Percentiles rank a stretch among this genome's conserved stretches.
phyloP scores from a whole-genome alignment of 225 moss, liverwort and hornwort genomes.

The Ulota crispa region DNA sequence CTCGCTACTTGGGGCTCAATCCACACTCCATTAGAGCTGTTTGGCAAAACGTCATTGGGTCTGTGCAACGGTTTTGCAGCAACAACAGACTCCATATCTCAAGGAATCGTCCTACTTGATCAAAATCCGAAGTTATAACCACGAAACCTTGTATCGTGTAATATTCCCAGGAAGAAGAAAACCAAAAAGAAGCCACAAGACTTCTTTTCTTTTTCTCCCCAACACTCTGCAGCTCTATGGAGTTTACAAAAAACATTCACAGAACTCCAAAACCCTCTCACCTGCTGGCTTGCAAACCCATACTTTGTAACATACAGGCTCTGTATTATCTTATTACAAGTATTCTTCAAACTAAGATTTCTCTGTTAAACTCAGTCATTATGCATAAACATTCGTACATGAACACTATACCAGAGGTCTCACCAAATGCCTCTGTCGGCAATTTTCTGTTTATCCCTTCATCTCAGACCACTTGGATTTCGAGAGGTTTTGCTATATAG shows the following conservation, averaged over 20 bases:
- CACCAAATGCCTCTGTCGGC: background rate
- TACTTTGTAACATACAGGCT: conserved; percentile 49
- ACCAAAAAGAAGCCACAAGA: background rate
- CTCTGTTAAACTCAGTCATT: background rate
- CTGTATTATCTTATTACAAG: background rate
- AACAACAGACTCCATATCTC: too few species aligned
- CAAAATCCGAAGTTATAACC: background rate
- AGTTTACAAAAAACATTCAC: conserved; percentile 68
- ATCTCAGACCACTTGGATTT: too few species aligned
- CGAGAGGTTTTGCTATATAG: too few species aligned
- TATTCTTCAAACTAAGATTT: background rate
- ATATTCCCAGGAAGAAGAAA: background rate
- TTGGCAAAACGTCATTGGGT: too few species aligned
- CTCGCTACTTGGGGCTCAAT: too few species aligned
- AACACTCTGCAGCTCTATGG: conserved; percentile 45
- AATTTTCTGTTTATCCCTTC: too few species aligned
- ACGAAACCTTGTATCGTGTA: background rate
- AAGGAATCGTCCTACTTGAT: too few species aligned
- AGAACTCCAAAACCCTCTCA: conserved; percentile 80
- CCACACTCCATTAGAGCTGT: too few species aligned
- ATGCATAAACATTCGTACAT: background rate
- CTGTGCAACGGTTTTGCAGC: too few species aligned
- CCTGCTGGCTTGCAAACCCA: conserved; percentile 61
- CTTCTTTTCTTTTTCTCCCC: conserved; percentile 39
- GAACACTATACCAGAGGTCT: background rate